Evolutionary conservation across 345 rosid genomes (phyloP), one percentile per base, ranked within the genome.

Genomic region (Eucalyptus marginata): DNA sequence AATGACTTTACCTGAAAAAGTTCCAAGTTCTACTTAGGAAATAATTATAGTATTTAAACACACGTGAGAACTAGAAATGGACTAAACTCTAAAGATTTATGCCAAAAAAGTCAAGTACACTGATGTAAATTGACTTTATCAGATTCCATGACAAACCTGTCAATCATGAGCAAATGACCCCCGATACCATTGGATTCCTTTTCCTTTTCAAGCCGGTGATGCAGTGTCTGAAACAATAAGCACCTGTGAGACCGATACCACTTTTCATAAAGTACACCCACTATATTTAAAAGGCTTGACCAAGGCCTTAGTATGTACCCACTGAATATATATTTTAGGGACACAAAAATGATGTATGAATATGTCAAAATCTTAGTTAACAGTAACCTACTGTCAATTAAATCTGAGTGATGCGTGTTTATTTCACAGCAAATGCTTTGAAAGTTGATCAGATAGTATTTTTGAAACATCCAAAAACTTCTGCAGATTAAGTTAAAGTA

Each of bases 141-240:
- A 86, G 89, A 76, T 56, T 89, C 62, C 44, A 89, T 76, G 80
- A 44, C 92, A 92, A 91, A 96, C 97, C 97, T 95, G 93, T 97
- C 98, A 89, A 97, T 95, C 95, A 96, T 92, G 87, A 97, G 93
- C 88, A 93, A 89, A 89, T 90, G 94, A 87, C 91, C 93, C 87
- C 91, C 88, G 86, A 54, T 89, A 49, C 95, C 96, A 86, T 90
- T 94, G 8, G 93, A 89, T 89, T 93, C 94, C 71, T 64, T 93
- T 90, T 91, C 94, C 87, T 89, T 90, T 88, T 89, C 93, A 68
- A 97, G 87, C 88, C 90, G 94, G 92, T 88, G 89, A 91, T 90
- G 93, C 91, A 95, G 90, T 49, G 96, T 97, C 98, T 97, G 89
- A 89, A 89, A 88, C 40, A 88, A 88, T 33, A 31, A 25, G 66